phyloP scores from a whole-genome alignment of 345 rosid species.

The Eucalyptus curtisii region DNA sequence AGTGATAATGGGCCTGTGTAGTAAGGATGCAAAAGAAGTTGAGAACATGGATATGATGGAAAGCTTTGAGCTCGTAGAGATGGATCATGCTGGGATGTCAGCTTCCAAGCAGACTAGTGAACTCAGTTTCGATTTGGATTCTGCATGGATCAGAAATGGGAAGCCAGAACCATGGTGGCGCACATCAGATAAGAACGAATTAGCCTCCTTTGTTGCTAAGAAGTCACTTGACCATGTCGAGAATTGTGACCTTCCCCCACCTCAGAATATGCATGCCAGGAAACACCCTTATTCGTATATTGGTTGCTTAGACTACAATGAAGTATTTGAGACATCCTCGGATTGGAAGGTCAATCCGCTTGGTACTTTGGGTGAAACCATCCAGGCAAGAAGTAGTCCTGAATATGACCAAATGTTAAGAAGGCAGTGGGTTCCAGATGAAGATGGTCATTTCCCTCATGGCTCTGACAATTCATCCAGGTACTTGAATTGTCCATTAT shows the following conservation, averaged over 20 bases:
- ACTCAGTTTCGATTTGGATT: constrained; percentile 23
- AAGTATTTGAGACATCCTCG: constrained; percentile 5
- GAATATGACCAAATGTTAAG: background rate
- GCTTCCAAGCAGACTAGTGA: constrained; percentile 24
- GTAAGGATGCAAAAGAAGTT: constrained; percentile 16
- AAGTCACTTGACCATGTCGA: constrained; percentile 57
- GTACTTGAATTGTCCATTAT: background rate
- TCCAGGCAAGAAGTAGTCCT: background rate
- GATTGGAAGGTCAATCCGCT: constrained; percentile 7
- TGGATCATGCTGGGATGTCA: constrained; percentile 9
- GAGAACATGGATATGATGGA: constrained; percentile 30
- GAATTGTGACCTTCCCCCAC: constrained; percentile 88
- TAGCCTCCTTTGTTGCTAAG: constrained; percentile 84
- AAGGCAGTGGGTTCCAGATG: constrained; percentile 10
- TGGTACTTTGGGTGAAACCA: background rate
- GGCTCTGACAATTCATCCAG: constrained; percentile 28
- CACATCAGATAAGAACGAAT: constrained; percentile 55
- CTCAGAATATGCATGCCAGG: constrained; percentile 38
- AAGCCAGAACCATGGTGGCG: constrained; percentile 90
- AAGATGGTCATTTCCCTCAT: constrained; percentile 3
- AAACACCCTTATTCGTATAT: constrained; percentile 21
- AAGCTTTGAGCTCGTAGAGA: constrained; percentile 22
- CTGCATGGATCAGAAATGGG: constrained; percentile 51
- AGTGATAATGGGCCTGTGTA: background rate
- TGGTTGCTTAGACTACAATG: constrained; percentile 13